Evolutionary conservation across 352 stramenopile species (phyloP).

Genomic region (Phytopythium sindhum): DNA sequence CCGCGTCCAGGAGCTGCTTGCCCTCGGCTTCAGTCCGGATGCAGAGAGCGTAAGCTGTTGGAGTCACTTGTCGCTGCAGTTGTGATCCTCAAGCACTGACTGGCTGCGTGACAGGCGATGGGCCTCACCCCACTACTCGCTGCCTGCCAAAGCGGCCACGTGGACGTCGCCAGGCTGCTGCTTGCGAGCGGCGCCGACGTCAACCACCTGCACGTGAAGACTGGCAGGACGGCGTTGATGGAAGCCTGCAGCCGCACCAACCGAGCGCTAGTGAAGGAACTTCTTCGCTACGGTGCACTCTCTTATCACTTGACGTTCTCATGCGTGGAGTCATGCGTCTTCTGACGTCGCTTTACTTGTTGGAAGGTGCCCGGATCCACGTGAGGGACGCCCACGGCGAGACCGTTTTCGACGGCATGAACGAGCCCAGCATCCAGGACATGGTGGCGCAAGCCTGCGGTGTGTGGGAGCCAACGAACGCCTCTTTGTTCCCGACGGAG

Average conservation of each 20-base stretch:
- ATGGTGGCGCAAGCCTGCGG: constrained; percentile 32
- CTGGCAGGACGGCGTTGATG: constrained; percentile 58
- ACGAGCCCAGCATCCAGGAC: constrained; percentile 23
- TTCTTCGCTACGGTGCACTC: constrained; percentile 54
- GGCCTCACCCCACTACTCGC: constrained; percentile 60
- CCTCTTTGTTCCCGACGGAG: constrained; percentile 42
- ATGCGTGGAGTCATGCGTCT: neutral
- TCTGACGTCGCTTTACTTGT: neutral
- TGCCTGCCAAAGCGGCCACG: constrained; percentile 44
- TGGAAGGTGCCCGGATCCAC: constrained; percentile 37
- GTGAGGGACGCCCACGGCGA: constrained; percentile 42
- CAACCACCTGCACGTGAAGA: constrained; percentile 51
- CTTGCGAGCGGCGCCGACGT: constrained; percentile 40
- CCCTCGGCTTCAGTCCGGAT: constrained; percentile 49
- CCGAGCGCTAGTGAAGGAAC: constrained; percentile 35
- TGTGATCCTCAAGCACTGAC: neutral
- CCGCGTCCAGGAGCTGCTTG: constrained; percentile 42
- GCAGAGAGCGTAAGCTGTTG: constrained; percentile 42
- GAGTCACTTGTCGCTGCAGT: neutral
- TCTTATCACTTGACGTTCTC: neutral
- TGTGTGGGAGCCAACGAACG: constrained; percentile 30
- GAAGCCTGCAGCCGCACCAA: constrained; percentile 45
- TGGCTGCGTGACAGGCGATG: constrained; percentile 41
- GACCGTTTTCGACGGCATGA: constrained; percentile 41
- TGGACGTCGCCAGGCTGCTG: constrained; percentile 44